Percentiles rank a stretch among this genome's conserved stretches.
Conservation (phyloP, 1,284 basidiomycete species). For the Rhizoctonia solani region DNA sequence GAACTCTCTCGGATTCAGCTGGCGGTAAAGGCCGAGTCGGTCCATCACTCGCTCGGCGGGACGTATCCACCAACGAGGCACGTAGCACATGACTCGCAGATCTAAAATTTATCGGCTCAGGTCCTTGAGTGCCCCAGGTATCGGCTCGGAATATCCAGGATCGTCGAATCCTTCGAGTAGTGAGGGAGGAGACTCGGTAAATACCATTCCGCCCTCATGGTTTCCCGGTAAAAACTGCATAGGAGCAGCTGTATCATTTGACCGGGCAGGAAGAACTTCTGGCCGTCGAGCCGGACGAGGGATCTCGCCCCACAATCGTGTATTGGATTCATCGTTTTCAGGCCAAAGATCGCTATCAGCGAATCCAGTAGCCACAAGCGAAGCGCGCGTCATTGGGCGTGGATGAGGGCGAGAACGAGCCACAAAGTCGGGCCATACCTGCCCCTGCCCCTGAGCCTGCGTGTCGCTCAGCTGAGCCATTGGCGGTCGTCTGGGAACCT, state of each 20-base stretch:
- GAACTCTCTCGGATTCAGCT: conserved; percentile 1
- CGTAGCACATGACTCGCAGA: conserved; percentile 1
- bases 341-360: conserved; percentile 14
- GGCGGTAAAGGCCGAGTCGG: not conserved
- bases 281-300: conserved; percentile 18
- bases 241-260: not conserved
- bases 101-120: conserved; percentile 3
- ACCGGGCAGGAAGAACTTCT: conserved; percentile 10
- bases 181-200: conserved; percentile 28
- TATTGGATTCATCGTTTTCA: not conserved
- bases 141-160: not conserved
- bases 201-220: not conserved
- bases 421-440: conserved; percentile 1
- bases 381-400: conserved; percentile 1
- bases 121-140: not conserved
- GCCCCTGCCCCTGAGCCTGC: conserved; percentile 14
- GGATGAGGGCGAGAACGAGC: not conserved
- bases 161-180: conserved; percentile 22
- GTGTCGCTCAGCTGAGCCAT: conserved; percentile 16
- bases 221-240: not conserved
- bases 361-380: conserved; percentile 13
- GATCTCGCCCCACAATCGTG: conserved; percentile 3
- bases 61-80: not conserved
- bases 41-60: not conserved
- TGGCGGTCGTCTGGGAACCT: not conserved